phyloP scores from a whole-genome alignment of 257 asterid genomes.

The Sherardia arvensis region DNA sequence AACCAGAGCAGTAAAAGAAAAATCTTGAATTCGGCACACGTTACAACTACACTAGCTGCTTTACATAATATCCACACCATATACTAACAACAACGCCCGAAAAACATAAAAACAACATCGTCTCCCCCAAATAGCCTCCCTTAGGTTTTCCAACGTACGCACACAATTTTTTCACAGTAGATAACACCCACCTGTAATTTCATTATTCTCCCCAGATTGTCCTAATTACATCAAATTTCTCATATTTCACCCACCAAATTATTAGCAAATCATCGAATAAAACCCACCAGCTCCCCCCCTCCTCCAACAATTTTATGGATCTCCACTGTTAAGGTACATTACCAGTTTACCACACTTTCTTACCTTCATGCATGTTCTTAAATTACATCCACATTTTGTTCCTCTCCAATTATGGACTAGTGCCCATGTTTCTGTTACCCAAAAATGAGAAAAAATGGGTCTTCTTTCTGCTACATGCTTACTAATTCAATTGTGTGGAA shows the following conservation, averaged over 20 bases:
- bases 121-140: background rate
- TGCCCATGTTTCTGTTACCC: constrained; percentile 20
- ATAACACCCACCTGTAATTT: background rate
- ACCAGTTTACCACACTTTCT: constrained; percentile 11
- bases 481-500: constrained; percentile 3
- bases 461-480: background rate
- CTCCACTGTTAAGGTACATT: constrained; percentile 26
- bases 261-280: constrained; percentile 6
- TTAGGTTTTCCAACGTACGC: background rate
- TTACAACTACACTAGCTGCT: background rate
- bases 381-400: constrained; percentile 3
- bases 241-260: too few species aligned
- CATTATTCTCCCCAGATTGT: background rate
- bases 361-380: constrained; percentile 4
- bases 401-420: background rate
- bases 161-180: background rate
- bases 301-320: constrained; percentile 1
- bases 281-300: background rate
- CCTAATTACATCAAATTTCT: constrained; percentile 1
- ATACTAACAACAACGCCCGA: background rate
- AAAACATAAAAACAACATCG: background rate
- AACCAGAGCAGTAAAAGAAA: too few species aligned
- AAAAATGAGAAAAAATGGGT: constrained; percentile 17
- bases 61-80: background rate
- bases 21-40: background rate